phyloP scores from a whole-genome alignment of 129 eudicot genomes.

The Saposhnikovia divaricata region DNA sequence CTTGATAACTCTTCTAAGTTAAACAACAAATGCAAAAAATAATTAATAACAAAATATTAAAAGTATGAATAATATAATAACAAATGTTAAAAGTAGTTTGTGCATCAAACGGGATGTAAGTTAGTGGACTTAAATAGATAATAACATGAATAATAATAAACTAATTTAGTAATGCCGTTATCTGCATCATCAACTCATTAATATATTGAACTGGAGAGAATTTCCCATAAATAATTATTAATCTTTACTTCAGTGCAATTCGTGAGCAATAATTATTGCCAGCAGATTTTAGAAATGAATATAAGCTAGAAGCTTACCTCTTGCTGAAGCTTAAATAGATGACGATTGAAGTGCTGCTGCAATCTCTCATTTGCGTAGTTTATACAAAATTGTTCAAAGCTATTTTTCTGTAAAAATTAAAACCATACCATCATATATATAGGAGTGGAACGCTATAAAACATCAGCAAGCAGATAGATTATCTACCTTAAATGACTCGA shows the following conservation, averaged over 20 bases:
- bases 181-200: background rate
- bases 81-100: too few species aligned
- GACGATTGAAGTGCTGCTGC: slow-evolving; percentile 10
- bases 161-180: background rate
- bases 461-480: background rate
- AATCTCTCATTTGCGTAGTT: slow-evolving; percentile 10
- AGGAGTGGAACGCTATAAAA: background rate
- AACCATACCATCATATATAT: background rate
- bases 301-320: background rate
- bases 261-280: background rate
- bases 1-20: too few species aligned
- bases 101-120: too few species aligned
- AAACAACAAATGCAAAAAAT: too few species aligned
- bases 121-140: background rate
- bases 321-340: slow-evolving; percentile 2
- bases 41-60: too few species aligned
- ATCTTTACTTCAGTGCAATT: background rate
- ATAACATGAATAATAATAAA: background rate
- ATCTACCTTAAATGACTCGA: slow-evolving; percentile 2
- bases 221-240: background rate
- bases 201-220: background rate
- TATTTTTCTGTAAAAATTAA: background rate
- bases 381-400: slow-evolving; percentile 7
- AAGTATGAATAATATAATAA: too few species aligned
- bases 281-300: background rate